These are phyloP conservation scores for Phanerodontia chrysosporium DNA, from an alignment of 768 basidiomycete species.

Conservation along the genomic window DNA sequence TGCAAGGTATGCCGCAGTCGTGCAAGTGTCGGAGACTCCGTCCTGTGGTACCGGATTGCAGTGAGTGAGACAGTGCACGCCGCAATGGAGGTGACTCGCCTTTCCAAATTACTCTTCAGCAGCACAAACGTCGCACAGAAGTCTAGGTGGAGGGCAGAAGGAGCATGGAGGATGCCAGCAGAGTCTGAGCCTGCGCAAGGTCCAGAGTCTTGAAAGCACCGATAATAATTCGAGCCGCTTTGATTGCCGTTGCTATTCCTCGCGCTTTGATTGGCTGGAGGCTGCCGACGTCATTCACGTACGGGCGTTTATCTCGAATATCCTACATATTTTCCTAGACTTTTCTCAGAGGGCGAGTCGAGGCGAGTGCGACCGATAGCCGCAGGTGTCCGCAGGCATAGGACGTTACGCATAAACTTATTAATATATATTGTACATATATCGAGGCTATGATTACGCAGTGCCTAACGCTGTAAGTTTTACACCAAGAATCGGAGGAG, in stretches of 20 bases:
- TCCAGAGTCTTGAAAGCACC: background rate
- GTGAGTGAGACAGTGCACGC: too few species aligned
- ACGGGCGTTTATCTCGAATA: background rate
- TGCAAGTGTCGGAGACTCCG: background rate
- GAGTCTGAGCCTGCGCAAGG: background rate
- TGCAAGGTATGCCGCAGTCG: background rate
- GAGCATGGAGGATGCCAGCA: background rate
- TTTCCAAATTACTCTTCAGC: too few species aligned
- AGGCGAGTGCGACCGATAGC: background rate
- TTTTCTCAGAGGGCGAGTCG: background rate
- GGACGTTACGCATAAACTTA: background rate
- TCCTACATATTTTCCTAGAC: background rate
- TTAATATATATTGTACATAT: background rate
- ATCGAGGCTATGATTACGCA: background rate
- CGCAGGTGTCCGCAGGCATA: background rate
- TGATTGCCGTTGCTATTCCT: background rate
- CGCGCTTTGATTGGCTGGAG: background rate
- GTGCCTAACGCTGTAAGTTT: background rate
- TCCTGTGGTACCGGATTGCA: too few species aligned
- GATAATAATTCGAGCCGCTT: background rate
- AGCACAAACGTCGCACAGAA: background rate
- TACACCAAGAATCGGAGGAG: background rate
- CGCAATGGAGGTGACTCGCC: too few species aligned
- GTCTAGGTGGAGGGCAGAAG: background rate
- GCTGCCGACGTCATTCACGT: background rate